Evolutionary conservation across 331 rosid species (phyloP).

Genomic region (Acacia concinna): DNA sequence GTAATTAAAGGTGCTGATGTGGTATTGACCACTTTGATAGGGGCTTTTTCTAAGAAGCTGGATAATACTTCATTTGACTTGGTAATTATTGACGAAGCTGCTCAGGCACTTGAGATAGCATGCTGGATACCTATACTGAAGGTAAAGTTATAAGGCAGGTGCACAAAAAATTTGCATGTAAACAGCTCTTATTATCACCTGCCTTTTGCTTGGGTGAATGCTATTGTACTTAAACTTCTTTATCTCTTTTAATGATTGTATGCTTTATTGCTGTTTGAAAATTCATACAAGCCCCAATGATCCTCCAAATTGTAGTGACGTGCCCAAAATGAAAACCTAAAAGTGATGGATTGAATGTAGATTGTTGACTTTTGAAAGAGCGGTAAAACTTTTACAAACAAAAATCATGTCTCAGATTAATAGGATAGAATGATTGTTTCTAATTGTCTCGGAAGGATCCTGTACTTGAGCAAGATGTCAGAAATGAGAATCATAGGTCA

Average conservation of each 20-base stretch:
- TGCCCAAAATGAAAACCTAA: slow-evolving; percentile 11
- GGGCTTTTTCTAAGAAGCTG: slow-evolving; percentile 78
- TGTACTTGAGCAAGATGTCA: not conserved
- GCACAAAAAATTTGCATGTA: not conserved
- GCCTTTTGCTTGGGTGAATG: slow-evolving; percentile 1
- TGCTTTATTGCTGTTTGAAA: slow-evolving; percentile 28
- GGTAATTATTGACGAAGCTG: slow-evolving; percentile 97
- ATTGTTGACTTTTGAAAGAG: not conserved
- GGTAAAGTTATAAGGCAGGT: slow-evolving; percentile 48
- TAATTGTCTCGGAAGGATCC: not conserved
- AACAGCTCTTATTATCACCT: not conserved
- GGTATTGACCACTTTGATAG: slow-evolving; percentile 84
- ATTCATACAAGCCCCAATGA: slow-evolving; percentile 11
- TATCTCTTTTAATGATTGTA: slow-evolving; percentile 10
- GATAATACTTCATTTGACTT: slow-evolving; percentile 79
- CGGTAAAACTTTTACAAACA: not conserved
- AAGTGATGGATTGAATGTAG: not conserved
- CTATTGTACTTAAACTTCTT: not conserved
- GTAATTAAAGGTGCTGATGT: slow-evolving; percentile 90
- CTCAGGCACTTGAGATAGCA: slow-evolving; percentile 97
- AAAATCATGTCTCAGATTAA: slow-evolving; percentile 14
- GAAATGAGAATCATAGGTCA: slow-evolving; percentile 12
- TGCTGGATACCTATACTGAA: slow-evolving; percentile 93
- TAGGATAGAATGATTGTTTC: not conserved
- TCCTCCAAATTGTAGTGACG: slow-evolving; percentile 13